Conservation (phyloP, 192 early-diverging fungal genomes). For the Phlyctochytrium arcticum region DNA sequence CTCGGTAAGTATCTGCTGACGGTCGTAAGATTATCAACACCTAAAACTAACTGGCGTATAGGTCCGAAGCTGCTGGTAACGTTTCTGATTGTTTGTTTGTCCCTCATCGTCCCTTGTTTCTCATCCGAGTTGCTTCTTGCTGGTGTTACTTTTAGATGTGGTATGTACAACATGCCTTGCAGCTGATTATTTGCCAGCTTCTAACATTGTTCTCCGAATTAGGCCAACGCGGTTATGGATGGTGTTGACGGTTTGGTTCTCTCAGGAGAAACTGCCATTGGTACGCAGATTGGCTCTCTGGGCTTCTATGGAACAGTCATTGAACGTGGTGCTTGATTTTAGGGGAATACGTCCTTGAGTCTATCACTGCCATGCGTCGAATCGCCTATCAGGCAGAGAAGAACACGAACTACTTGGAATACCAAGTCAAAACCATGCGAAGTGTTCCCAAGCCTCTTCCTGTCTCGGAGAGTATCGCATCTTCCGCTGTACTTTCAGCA, state of each 20-base stretch:
- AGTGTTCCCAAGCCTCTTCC: conserved; percentile 51
- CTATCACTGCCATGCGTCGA: conserved; percentile 42
- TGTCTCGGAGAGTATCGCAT: conserved; percentile 57
- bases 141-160: not conserved
- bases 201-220: not conserved
- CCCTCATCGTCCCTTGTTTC: not conserved
- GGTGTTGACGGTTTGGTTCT: conserved; percentile 58
- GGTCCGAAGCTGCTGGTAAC: conserved; percentile 30
- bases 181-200: not conserved
- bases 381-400: conserved; percentile 52
- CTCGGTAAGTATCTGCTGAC: conserved; percentile 44
- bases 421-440: conserved; percentile 53
- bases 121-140: not conserved
- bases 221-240: conserved; percentile 59
- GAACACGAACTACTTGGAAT: conserved; percentile 57
- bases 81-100: not conserved
- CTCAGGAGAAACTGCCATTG: conserved; percentile 56
- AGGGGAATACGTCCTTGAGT: conserved; percentile 47
- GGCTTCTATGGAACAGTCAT: not conserved
- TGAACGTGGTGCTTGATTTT: too few species aligned
- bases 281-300: conserved; percentile 20
- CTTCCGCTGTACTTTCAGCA: conserved; percentile 47
- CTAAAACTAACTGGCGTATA: not conserved
- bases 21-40: not conserved
- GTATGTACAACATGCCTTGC: not conserved